phyloP scores from a whole-genome alignment of 2,329 filamentous ascomycete species.

The Colletotrichum costaricense region DNA sequence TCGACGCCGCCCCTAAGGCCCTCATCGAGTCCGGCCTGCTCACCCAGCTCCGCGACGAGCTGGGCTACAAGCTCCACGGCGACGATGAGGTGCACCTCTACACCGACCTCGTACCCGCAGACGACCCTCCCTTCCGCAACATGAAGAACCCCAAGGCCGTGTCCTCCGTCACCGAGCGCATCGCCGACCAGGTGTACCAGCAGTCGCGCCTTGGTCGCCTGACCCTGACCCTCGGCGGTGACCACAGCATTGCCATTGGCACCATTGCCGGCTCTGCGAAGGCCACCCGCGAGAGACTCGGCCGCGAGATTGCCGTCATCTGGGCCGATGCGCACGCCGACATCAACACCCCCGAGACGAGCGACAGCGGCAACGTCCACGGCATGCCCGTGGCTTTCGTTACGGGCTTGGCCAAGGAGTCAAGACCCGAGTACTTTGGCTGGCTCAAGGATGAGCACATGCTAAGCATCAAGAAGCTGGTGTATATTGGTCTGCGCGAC shows the following conservation, averaged over 20 bases:
- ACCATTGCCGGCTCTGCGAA: conserved; percentile 89
- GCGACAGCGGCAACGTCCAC: conserved; percentile 92
- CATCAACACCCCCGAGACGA: conserved; percentile 95
- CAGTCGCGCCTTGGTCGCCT: conserved; percentile 87
- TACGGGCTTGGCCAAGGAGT: conserved; percentile 83
- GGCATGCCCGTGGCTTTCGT: conserved; percentile 97
- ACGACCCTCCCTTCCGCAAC: conserved; percentile 83
- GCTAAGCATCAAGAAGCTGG: conserved; percentile 82
- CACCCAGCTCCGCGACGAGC: conserved; percentile 82
- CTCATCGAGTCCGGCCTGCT: conserved; percentile 91
- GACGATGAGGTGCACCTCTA: conserved; percentile 87
- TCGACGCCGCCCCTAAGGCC: conserved; percentile 89
- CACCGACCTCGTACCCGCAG: conserved; percentile 75
- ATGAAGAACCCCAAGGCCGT: conserved; percentile 96
- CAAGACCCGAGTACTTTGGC: conserved; percentile 84
- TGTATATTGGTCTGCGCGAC: conserved; percentile 96
- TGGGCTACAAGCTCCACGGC: conserved; percentile 89
- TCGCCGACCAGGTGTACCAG: conserved; percentile 87
- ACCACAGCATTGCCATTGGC: conserved; percentile 96
- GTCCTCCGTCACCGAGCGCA: conserved; percentile 83
- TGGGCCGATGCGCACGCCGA: conserved; percentile 99
- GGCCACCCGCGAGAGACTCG: conserved; percentile 85
- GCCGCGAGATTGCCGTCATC: conserved; percentile 89
- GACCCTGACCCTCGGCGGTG: conserved; percentile 92
- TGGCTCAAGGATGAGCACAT: conserved; percentile 84